Evolutionary conservation across 2,329 filamentous ascomycete genomes (phyloP).

Genomic region (Aspergillus japonicus): DNA sequence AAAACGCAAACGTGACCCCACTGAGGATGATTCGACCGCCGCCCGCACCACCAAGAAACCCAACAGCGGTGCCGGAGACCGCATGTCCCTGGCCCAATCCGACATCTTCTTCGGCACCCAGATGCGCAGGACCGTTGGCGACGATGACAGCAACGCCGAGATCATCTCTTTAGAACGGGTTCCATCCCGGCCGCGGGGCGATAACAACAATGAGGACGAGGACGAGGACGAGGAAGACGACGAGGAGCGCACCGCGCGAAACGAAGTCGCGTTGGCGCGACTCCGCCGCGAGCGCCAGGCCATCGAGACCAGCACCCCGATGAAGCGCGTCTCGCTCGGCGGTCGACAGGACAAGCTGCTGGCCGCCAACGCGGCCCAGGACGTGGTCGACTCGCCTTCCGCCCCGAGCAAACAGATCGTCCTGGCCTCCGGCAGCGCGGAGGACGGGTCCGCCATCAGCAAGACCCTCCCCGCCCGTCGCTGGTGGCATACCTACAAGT

Average conservation of each 20-base stretch:
- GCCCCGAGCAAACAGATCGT: constrained; percentile 24
- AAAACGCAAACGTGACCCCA: constrained; percentile 46
- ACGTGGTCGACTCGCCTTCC: constrained; percentile 16
- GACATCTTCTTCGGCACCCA: constrained; percentile 47
- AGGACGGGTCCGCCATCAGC: background rate
- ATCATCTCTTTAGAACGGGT: constrained; percentile 36
- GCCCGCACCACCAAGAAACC: constrained; percentile 46
- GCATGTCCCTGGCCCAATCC: constrained; percentile 47
- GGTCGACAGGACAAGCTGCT: constrained; percentile 17
- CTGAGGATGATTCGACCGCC: constrained; percentile 43
- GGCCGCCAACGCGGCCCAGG: background rate
- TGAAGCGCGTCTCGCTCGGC: constrained; percentile 17
- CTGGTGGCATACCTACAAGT: constrained; percentile 85
- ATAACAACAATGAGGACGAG: constrained; percentile 2
- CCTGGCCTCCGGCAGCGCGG: constrained; percentile 20
- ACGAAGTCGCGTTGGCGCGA: constrained; percentile 33
- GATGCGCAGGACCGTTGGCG: constrained; percentile 48
- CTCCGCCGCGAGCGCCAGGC: constrained; percentile 27
- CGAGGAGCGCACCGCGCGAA: constrained; percentile 29
- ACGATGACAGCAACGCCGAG: constrained; percentile 36
- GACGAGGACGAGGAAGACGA: constrained; percentile 37
- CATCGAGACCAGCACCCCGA: constrained; percentile 21
- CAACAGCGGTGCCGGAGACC: constrained; percentile 58
- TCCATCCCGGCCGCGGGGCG: constrained; percentile 2
- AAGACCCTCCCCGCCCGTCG: constrained; percentile 29